Evolutionary conservation across 73 alveolate species (phyloP).

Genomic region (Tetrahymena malaccensis): DNA sequence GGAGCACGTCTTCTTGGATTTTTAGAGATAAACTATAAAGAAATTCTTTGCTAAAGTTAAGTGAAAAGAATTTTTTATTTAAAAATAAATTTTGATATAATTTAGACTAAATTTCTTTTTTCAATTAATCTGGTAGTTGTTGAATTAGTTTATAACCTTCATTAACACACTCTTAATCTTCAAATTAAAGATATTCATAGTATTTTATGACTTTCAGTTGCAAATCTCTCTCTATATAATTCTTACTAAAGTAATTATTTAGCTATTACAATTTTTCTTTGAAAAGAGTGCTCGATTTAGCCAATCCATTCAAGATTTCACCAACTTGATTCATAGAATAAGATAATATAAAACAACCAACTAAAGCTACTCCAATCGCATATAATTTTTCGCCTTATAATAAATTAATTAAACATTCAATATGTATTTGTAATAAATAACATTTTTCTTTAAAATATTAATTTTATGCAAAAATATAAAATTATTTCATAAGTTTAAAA

Average conservation of each 20-base stretch:
- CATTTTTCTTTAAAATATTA: no score
- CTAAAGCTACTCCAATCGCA: background rate
- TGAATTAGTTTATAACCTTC: background rate
- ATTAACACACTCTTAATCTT: background rate
- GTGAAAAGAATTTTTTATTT: background rate
- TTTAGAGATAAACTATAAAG: background rate
- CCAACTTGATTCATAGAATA: background rate
- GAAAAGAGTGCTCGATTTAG: background rate
- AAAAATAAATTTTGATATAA: background rate
- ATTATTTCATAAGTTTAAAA: no score
- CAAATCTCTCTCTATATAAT: background rate
- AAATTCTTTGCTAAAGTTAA: background rate
- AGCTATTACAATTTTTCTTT: background rate
- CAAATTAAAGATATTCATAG: background rate
- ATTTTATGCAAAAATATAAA: no score
- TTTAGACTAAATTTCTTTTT: background rate
- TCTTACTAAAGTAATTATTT: background rate
- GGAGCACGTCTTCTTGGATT: background rate
- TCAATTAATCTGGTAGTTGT: background rate
- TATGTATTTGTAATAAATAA: no score
- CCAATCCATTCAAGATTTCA: background rate
- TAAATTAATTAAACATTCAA: no score
- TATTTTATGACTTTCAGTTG: background rate
- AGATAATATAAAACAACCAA: background rate
- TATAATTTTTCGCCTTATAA: background rate